Conservation (phyloP, 2,329 filamentous ascomycete species). For the Blastomyces gilchristii region DNA sequence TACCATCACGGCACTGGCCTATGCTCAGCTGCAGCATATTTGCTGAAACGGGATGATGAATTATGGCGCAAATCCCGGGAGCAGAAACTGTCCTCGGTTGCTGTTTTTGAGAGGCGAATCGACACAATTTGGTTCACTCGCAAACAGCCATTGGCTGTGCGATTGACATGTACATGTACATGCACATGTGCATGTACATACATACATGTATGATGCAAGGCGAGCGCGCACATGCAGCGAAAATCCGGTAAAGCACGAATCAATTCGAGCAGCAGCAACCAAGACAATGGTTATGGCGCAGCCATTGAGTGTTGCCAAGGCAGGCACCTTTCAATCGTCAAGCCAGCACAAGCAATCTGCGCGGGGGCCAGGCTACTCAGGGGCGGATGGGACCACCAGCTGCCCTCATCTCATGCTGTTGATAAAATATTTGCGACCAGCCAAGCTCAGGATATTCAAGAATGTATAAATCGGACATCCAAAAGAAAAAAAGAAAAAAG, state of each 20-base stretch:
- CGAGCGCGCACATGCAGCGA: constrained; percentile 7
- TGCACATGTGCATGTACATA: neutral
- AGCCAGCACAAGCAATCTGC: neutral
- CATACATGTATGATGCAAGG: constrained; percentile 4
- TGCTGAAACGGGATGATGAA: neutral
- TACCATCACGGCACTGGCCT: neutral
- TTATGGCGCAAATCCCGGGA: neutral
- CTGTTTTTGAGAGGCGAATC: neutral
- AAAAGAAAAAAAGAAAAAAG: neutral
- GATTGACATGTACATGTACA: neutral
- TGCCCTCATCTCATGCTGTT: neutral
- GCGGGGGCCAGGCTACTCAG: neutral
- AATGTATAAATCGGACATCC: neutral
- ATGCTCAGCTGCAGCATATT: neutral
- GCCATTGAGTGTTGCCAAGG: neutral
- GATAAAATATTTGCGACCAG: neutral
- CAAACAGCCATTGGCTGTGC: constrained; percentile 2
- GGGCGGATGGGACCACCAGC: neutral
- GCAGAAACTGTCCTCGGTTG: neutral
- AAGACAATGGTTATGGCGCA: neutral
- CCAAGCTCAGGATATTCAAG: neutral
- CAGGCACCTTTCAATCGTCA: neutral
- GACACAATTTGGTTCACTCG: neutral
- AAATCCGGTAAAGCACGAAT: constrained; percentile 5
- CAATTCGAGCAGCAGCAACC: neutral